phyloP scores from a whole-genome alignment of 2,329 filamentous ascomycete genomes.

The Talaromyces sp. region DNA sequence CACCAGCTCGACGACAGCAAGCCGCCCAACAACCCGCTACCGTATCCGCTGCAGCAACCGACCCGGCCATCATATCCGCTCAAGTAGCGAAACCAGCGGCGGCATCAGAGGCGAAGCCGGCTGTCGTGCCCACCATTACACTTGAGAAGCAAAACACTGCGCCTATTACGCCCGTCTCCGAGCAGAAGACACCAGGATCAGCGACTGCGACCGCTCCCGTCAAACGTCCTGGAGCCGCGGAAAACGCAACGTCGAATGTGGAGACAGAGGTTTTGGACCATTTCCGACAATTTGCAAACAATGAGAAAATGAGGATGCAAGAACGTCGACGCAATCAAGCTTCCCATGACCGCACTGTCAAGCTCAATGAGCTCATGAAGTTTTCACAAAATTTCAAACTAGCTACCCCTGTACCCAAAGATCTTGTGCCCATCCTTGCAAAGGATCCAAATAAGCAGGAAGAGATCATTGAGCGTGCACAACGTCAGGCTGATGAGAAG shows the following conservation, averaged over 20 bases:
- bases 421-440: slow-evolving; percentile 89
- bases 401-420: slow-evolving; percentile 82
- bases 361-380: slow-evolving; percentile 89
- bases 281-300: slow-evolving; percentile 62
- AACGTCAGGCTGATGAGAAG: slow-evolving; percentile 65
- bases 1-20: slow-evolving; percentile 79
- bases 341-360: slow-evolving; percentile 78
- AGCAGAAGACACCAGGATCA: slow-evolving; percentile 8
- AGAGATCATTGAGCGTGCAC: slow-evolving; percentile 84
- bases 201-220: slow-evolving; percentile 12
- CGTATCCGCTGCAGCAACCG: slow-evolving; percentile 71
- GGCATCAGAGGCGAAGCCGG: slow-evolving; percentile 27
- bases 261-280: slow-evolving; percentile 59
- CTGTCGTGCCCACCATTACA: slow-evolving; percentile 9
- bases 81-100: slow-evolving; percentile 49
- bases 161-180: slow-evolving; percentile 45
- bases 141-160: slow-evolving; percentile 36
- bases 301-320: slow-evolving; percentile 58
- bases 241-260: slow-evolving; percentile 58
- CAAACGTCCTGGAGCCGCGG: slow-evolving; percentile 36
- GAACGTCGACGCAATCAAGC: slow-evolving; percentile 55
- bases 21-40: slow-evolving; percentile 60
- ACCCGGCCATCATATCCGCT: slow-evolving; percentile 89
- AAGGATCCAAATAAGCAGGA: slow-evolving; percentile 95
- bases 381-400: slow-evolving; percentile 94